phyloP scores from a whole-genome alignment of 495 filamentous ascomycete genomes.

The Bacidia gigantensis region DNA sequence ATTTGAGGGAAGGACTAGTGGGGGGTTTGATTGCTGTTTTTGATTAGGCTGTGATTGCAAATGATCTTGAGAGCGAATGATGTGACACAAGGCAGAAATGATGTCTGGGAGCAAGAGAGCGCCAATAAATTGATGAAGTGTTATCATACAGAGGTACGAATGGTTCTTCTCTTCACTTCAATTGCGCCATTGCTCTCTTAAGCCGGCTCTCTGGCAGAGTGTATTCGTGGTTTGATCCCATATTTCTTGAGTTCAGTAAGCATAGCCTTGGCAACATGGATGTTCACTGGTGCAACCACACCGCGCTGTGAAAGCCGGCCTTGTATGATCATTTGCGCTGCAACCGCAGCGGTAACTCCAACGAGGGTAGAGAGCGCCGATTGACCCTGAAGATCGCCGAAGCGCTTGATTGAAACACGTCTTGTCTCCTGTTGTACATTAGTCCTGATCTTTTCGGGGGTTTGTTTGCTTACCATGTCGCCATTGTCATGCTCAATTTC shows the following conservation, averaged over 20 bases:
- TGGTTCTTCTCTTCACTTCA: background rate
- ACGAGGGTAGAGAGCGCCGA: conserved; percentile 12
- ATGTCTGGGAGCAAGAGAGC: too few species aligned
- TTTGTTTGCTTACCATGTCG: too few species aligned
- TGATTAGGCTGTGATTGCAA: background rate
- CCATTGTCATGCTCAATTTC: conserved; percentile 10
- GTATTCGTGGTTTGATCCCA: background rate
- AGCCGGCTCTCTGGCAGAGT: too few species aligned
- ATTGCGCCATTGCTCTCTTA: background rate
- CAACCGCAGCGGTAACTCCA: background rate
- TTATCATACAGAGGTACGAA: background rate
- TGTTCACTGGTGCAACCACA: background rate
- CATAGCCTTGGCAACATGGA: background rate
- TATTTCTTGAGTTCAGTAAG: background rate
- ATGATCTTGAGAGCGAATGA: background rate
- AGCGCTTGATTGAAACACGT: conserved; percentile 14
- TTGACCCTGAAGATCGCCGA: conserved; percentile 15
- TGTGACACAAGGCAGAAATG: too few species aligned
- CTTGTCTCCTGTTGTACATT: too few species aligned
- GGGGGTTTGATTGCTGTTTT: background rate
- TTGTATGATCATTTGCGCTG: background rate
- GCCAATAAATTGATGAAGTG: too few species aligned
- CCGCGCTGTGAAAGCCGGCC: background rate
- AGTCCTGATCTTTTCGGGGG: too few species aligned
- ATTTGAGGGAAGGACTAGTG: background rate